Conservation (phyloP, 2,329 filamentous ascomycete species). For the Sporothrix inflata region DNA sequence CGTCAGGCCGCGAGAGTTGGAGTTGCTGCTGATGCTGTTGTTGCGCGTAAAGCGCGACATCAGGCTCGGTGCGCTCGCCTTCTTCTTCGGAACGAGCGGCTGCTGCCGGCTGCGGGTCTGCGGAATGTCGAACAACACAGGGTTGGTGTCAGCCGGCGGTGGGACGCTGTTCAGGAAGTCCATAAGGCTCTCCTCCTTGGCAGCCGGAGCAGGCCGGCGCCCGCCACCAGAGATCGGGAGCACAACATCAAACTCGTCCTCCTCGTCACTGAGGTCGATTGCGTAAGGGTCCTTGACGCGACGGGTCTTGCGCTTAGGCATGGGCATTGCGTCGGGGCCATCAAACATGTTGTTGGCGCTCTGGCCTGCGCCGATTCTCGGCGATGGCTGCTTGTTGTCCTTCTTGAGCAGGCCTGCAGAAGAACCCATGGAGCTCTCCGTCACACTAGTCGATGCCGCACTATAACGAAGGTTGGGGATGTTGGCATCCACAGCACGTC, state of each 20-base stretch:
- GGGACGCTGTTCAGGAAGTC: conserved; percentile 74
- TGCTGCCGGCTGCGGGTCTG: conserved; percentile 41
- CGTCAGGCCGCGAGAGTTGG: conserved; percentile 35
- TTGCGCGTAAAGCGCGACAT: conserved; percentile 59
- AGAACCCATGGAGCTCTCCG: conserved; percentile 74
- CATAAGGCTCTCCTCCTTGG: conserved; percentile 68
- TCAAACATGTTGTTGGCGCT: conserved; percentile 46
- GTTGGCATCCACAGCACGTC: conserved; percentile 60
- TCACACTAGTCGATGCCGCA: conserved; percentile 59
- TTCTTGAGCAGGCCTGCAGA: conserved; percentile 67
- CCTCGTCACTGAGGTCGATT: conserved; percentile 79
- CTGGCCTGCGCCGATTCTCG: background rate
- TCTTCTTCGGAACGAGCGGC: conserved; percentile 59
- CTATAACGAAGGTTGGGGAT: conserved; percentile 60
- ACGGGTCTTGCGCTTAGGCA: conserved; percentile 73
- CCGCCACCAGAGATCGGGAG: conserved; percentile 34
- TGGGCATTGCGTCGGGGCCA: conserved; percentile 52
- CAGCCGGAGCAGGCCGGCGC: conserved; percentile 47
- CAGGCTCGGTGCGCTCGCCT: conserved; percentile 64
- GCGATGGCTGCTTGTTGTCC: conserved; percentile 35
- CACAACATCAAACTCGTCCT: conserved; percentile 47
- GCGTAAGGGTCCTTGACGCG: conserved; percentile 88
- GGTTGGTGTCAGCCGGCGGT: conserved; percentile 59
- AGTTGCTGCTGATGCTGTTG: conserved; percentile 35
- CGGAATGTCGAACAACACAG: conserved; percentile 42